Evolutionary conservation across 345 rosid species (phyloP), one percentile per base, ranked within the genome.

Genomic region (Capsella bursapastoris): DNA sequence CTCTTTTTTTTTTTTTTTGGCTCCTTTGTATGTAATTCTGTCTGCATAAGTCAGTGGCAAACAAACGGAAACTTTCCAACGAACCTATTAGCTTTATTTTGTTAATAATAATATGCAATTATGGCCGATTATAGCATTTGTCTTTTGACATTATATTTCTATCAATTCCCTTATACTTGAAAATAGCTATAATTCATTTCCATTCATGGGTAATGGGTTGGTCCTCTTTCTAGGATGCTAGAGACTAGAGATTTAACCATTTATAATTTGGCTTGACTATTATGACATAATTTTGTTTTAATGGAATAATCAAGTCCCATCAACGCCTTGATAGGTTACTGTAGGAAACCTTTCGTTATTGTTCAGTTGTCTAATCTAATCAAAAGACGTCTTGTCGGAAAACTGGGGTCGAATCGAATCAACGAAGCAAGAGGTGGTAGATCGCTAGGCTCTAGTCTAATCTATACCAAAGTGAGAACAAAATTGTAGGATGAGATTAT

Each of bases 331-430:
- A 18, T 72, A 47, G 68, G 75, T 27, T 38, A 51, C 61, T 51
- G 52, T 60, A 11, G 35, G 25, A 41, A 38, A 15, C 18, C 15
- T 51, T 5, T 52, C 32, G 28, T 14, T 62, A 41, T 35, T 57
- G 56, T 53, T 52, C 16, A 22, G 12, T 53, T 73, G 32, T 45
- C 57, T 31, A 63, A 43, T 63, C 32, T 32, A 34, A 56, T 55
- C 48, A 73, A 73, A 56, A 53, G 70, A 47, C 64, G 57, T 64
- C 57, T 55, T 73, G 77, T 73, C 77, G 71, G 76, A 9, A 52
- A 64, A 52, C 31, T 31, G 47, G 55, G 62, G 35, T 22, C 25
- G 25, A 22, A 8, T 72, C 55, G 70, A 72, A 31, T 43, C 57
- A 58, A 59, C 25, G 58, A 47, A 25, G 15, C 38, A 53, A 31